phyloP scores from a whole-genome alignment of 176 grass and related monocot genomes.

The Tuctoria greenei region DNA sequence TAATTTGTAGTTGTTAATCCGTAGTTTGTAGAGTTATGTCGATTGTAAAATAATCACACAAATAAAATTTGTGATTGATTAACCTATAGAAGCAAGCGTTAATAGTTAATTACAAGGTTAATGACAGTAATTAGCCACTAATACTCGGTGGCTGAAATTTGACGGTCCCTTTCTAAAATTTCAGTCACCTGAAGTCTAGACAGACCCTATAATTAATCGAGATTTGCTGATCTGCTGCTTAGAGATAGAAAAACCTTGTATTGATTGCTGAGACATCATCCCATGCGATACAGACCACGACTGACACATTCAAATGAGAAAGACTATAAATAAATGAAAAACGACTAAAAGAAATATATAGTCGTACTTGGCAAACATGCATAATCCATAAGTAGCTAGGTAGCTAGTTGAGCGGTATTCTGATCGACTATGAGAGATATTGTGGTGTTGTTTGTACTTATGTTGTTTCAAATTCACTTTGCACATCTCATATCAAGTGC shows the following conservation, averaged over 20 bases:
- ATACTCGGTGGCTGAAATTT: too few relatives aligned
- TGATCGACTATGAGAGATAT: slow-evolving; percentile 41
- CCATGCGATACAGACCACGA: slow-evolving; percentile 28
- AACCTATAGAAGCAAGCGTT: too few relatives aligned
- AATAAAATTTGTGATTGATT: too few relatives aligned
- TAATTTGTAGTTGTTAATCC: too few relatives aligned
- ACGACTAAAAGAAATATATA: slow-evolving; percentile 21
- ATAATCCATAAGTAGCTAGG: slow-evolving; percentile 16
- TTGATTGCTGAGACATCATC: slow-evolving; percentile 38
- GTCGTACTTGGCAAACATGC: slow-evolving; percentile 29
- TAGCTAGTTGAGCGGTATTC: slow-evolving; percentile 34
- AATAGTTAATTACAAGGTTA: too few relatives aligned
- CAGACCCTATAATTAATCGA: neutral
- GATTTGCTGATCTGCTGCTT: neutral
- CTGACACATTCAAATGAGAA: slow-evolving; percentile 28
- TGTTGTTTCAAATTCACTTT: slow-evolving; percentile 37
- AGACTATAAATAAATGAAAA: slow-evolving; percentile 30
- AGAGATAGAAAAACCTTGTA: slow-evolving; percentile 30
- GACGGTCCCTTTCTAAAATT: too few relatives aligned
- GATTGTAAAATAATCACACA: too few relatives aligned
- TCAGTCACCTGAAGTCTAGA: too few relatives aligned
- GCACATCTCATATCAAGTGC: slow-evolving; percentile 37
- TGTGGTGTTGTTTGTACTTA: slow-evolving; percentile 45
- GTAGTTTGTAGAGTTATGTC: too few relatives aligned
- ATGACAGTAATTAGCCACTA: too few relatives aligned